Base-by-base conservation (phyloP, 129 eudicot species). In the Scalesia atractyloides region DNA sequence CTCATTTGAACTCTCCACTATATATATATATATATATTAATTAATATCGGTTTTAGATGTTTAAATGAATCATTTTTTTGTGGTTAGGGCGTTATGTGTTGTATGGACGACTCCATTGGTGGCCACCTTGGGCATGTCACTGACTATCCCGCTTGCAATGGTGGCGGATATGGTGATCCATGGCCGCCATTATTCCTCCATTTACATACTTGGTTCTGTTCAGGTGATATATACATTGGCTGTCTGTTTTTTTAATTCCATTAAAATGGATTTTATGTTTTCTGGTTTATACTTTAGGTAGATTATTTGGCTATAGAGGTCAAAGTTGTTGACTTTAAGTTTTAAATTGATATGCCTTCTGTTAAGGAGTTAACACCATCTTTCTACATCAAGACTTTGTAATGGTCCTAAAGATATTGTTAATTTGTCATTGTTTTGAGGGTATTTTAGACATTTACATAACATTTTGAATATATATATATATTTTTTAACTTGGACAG, bases 101-200 rank as follows among this genome's bases (percentile, higher is more conserved):
- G 99, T 91, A 68, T 95, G 99, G 99, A 95, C 99, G 53, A 95
- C 99, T 68, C 99, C 99, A 54, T 79, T 95, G 24, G 97, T 95
- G 71, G 97, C 99, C 77, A 95, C 99, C 47, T 85, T 95, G 74
- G 97, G 99, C 72, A 88, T 95, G 94, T 90, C 99, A 18, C 96
- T 95, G 57, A 95, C 99, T 8, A 95, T 95, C 74, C 99, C 97
- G 5, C 89, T 95, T 48, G 99, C 99, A 15, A 95, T 95, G 99
- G 88, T 88, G 64, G 99, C 99, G 20, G 99, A 95, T 79, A 95
- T 95, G 96, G 46, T 95, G 71, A 90, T 95, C 70, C 99, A 95
- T 76, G 99, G 99, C 15, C 88, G 99, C 33, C 99, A 95, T 72
- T 95, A 95, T 80, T 95, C 99, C 13, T 92, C 97, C 78, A 85